Conservation (phyloP, 257 asterid genomes). For the Fraxinus americana region DNA sequence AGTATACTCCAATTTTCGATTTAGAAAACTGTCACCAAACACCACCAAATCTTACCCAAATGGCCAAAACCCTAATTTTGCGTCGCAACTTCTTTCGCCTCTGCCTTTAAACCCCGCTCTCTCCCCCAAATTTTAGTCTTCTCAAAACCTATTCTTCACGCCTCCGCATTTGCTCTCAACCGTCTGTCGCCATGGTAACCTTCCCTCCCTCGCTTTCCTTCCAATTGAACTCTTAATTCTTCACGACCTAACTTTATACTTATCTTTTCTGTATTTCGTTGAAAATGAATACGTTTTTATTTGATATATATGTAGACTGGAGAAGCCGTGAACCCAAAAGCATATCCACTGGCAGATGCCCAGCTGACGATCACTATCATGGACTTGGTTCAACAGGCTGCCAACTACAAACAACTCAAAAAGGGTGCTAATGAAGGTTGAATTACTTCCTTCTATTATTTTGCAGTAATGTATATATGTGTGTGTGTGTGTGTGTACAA, state of each 20-base stretch:
- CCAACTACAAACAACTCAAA: constrained; percentile 88
- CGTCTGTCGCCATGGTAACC: not conserved
- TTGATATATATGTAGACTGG: constrained; percentile 46
- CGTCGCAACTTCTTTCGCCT: not conserved
- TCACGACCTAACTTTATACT: not conserved
- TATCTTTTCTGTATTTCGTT: not conserved
- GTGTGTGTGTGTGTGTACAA: not conserved
- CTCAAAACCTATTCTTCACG: not conserved
- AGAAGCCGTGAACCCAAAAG: constrained; percentile 85
- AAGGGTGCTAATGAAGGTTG: constrained; percentile 98
- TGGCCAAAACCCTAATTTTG: not conserved
- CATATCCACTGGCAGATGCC: constrained; percentile 86
- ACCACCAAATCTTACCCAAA: not conserved
- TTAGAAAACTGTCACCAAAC: not conserved
- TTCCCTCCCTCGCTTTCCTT: not conserved
- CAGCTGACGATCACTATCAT: constrained; percentile 76
- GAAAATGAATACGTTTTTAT: not conserved
- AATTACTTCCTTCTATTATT: not conserved
- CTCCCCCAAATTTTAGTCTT: not conserved
- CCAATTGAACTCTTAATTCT: not conserved
- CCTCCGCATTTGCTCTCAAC: not conserved
- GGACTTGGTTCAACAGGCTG: constrained; percentile 90
- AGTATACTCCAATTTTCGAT: no score
- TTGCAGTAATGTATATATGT: no score
- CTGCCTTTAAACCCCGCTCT: not conserved